Conservation (phyloP, 2,329 filamentous ascomycete species). For the Elsinoe arachidis region DNA sequence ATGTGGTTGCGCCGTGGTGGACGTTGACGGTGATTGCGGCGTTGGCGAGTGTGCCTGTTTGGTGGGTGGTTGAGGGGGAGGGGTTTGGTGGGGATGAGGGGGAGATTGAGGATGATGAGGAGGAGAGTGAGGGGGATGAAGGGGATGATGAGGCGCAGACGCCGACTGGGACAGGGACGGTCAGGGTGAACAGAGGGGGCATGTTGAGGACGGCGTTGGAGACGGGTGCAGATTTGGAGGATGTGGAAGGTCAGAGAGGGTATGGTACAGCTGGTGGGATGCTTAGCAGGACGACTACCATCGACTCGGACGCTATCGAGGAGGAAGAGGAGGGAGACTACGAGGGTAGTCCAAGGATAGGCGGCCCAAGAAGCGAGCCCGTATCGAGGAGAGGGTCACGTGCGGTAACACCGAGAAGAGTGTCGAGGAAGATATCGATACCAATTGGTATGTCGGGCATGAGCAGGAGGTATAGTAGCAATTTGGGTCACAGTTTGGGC, state of each 20-base stretch:
- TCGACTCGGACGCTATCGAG: constrained; percentile 21
- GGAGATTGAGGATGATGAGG: constrained; percentile 28
- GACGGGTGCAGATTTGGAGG: neutral
- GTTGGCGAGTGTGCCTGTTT: constrained; percentile 62
- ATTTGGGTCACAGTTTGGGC: constrained; percentile 33
- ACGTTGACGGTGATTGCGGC: constrained; percentile 56
- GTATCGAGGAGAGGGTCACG: constrained; percentile 19
- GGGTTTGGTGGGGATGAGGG: constrained; percentile 46
- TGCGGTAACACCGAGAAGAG: constrained; percentile 21
- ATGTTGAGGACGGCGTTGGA: neutral
- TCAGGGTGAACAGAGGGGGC: constrained; percentile 17
- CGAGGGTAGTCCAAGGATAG: constrained; percentile 16
- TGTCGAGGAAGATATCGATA: constrained; percentile 33
- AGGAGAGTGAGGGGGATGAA: constrained; percentile 25
- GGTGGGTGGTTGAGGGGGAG: constrained; percentile 65
- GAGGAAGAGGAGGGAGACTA: constrained; percentile 19
- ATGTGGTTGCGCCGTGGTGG: constrained; percentile 76
- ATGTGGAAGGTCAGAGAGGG: constrained; percentile 28
- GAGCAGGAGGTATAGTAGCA: constrained; percentile 36
- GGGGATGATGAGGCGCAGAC: constrained; percentile 17
- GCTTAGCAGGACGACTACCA: constrained; percentile 27
- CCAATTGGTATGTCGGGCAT: constrained; percentile 42
- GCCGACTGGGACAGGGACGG: constrained; percentile 19
- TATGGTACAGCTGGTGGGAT: constrained; percentile 31
- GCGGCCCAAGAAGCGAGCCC: neutral